Percentiles rank a stretch among this genome's conserved stretches.
phyloP scores from a whole-genome alignment of 805 yeast genomes.

The Ogataea henricii region DNA sequence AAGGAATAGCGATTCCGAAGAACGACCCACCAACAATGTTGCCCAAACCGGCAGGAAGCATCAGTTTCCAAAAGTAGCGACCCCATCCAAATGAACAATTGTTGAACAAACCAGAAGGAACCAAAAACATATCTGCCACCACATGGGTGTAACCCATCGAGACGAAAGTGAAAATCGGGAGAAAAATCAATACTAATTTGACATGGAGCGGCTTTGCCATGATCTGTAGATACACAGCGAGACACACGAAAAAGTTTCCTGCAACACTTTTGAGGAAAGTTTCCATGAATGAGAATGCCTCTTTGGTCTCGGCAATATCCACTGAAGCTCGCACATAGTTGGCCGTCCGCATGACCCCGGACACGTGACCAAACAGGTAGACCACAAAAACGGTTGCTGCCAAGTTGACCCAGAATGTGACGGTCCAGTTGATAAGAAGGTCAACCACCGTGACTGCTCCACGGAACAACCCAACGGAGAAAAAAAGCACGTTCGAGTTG shows the following conservation, averaged over 20 bases:
- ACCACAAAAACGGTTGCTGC: conserved; percentile 66
- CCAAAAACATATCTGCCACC: conserved; percentile 78
- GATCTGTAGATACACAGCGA: conserved; percentile 75
- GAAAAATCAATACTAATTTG: conserved; percentile 57
- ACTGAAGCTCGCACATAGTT: conserved; percentile 50
- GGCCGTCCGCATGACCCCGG: conserved; percentile 48
- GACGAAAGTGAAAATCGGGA: conserved; percentile 81
- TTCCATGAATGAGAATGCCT: conserved; percentile 52
- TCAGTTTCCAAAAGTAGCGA: conserved; percentile 66
- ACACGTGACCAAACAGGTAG: conserved; percentile 60
- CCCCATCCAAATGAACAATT: conserved; percentile 66
- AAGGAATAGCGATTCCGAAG: conserved; percentile 66
- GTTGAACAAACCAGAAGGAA: conserved; percentile 67
- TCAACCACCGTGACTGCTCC: conserved; percentile 71
- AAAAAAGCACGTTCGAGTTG: conserved; percentile 73
- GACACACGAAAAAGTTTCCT: conserved; percentile 75
- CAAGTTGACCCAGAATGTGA: conserved; percentile 68
- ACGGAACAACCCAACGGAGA: conserved; percentile 66
- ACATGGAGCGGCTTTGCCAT: conserved; percentile 83
- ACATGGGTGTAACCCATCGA: conserved; percentile 75
- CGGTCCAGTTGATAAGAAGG: conserved; percentile 61
- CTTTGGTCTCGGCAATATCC: conserved; percentile 46
- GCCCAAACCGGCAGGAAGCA: conserved; percentile 73
- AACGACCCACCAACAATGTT: conserved; percentile 77
- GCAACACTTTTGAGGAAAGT: conserved; percentile 71